Percentiles rank a stretch among this genome's conserved stretches.
These are phyloP conservation scores for Rhytidiadelphus loreus DNA, from an alignment of 225 moss, liverwort and hornwort species.

Conservation along the genomic window DNA sequence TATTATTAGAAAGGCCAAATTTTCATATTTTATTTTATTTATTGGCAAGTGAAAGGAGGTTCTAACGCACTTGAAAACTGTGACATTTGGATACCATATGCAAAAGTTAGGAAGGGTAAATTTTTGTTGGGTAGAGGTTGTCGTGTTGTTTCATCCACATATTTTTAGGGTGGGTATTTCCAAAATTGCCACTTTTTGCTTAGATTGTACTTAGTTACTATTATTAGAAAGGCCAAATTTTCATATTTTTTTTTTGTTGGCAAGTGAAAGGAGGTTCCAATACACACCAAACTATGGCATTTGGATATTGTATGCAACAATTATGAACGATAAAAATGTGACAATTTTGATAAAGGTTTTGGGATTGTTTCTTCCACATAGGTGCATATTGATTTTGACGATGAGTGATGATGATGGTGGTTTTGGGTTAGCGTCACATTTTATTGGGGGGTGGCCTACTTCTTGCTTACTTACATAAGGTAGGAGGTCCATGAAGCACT, in stretches of 20 bases:
- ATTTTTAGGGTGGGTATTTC: too few species aligned
- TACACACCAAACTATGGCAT: rapidly evolving
- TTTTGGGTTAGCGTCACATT: neutral
- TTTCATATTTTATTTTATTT: neutral
- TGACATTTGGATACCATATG: rapidly evolving
- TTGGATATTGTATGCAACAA: rapidly evolving
- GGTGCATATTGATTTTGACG: neutral
- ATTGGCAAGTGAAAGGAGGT: neutral
- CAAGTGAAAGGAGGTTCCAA: neutral
- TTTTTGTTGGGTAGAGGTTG: too few species aligned
- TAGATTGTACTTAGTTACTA: too few species aligned
- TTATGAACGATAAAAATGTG: rapidly evolving
- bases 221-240: neutral
- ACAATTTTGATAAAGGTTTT: too few species aligned
- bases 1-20: neutral
- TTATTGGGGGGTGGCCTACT: rapidly evolving
- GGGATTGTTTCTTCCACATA: neutral
- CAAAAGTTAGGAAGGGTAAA: too few species aligned
- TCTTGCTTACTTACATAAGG: neutral
- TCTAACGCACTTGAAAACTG: rapidly evolving
- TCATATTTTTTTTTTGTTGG: neutral
- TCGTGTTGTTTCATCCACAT: neutral
- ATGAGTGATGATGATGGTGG: neutral
- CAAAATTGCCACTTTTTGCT: too few species aligned
- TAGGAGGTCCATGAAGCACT: too few species aligned